Base-by-base conservation (phyloP, 352 stramenopile genomes). In the Phytophthora foliorum region DNA sequence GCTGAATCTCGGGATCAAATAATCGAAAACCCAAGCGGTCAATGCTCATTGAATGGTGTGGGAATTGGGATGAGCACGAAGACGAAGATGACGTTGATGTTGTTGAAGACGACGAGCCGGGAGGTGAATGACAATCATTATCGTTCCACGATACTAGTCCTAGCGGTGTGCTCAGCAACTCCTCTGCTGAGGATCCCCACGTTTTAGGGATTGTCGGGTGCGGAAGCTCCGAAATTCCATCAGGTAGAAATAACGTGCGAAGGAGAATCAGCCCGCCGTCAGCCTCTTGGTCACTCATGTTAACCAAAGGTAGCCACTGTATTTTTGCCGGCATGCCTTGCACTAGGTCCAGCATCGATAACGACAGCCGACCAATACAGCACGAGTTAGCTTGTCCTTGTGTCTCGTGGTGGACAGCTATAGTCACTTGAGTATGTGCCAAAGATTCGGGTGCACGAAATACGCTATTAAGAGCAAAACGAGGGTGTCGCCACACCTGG, bases 271-370 rank as follows among this genome's bases (percentile, higher is more conserved):
- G 48, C 0, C 74, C 69, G 31, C 57, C 69, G 7, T 57, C 45
- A 10, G 14, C 13, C 2, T 72, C 24, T 5, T 22, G 17, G 29
- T 57, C 46, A n/a, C 8, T 38, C 9, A 24, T 16, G 9, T 41
- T 66, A 9, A 36, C 32, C 17, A 92, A 73, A 19, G 74, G 27
- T 1, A 90, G 49, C 84, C 84, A 92, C 56, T 84, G 80, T 55
- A 88, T 66, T 45, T 91, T 92, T 1, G 81, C 75, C 11, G 84
- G 84, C 53, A 91, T 72, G 0, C 84, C 84, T 48, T 81, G 81
- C 9, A 92, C 71, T 31, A 92, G 66, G 16, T 89, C 75, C 50
- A 88, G 55, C 1, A 92, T 29, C 0, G 78, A 68, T 17, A 91
- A 27, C 8, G 68, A 52, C 2, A 69, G 17, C 5, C 29, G 69